Conservation (phyloP, 2,329 filamentous ascomycete species). For the Penicillium sp. region DNA sequence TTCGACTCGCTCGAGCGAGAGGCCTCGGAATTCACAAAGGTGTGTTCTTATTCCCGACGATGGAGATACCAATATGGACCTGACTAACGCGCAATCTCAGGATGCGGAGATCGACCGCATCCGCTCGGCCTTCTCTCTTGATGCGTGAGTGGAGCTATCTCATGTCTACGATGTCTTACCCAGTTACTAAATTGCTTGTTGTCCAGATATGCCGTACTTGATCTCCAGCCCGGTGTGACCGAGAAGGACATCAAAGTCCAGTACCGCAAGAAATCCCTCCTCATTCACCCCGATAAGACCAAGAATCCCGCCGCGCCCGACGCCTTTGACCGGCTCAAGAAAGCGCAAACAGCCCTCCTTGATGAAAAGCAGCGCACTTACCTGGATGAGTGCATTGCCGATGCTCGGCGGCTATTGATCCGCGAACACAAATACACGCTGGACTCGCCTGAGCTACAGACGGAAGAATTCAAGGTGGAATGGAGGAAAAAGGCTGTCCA, state of each 20-base stretch:
- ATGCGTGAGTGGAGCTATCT: constrained; percentile 61
- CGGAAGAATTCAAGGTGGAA: constrained; percentile 77
- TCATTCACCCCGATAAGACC: constrained; percentile 99
- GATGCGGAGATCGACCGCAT: constrained; percentile 97
- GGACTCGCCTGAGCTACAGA: constrained; percentile 82
- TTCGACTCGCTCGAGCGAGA: constrained; percentile 82
- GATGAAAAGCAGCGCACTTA: constrained; percentile 89
- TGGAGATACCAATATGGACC: constrained; percentile 4
- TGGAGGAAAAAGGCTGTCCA: constrained; percentile 91
- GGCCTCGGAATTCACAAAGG: constrained; percentile 90
- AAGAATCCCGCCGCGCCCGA: constrained; percentile 88
- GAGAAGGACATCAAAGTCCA: constrained; percentile 94
- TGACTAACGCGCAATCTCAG: constrained; percentile 53
- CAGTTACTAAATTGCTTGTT: constrained; percentile 8
- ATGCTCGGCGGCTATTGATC: constrained; percentile 92
- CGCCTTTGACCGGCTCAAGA: constrained; percentile 94
- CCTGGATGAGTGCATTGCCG: constrained; percentile 93
- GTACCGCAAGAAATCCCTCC: constrained; percentile 97
- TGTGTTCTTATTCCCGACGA: constrained; percentile 39
- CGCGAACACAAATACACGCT: constrained; percentile 92
- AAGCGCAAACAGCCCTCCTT: constrained; percentile 87
- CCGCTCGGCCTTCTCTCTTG: constrained; percentile 82
- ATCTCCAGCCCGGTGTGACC: constrained; percentile 91
- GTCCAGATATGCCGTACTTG: constrained; percentile 84
- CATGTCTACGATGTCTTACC: background rate